A percentile compares a stretch with the other conserved stretches of the same genome.
Conservation (phyloP, 2,329 filamentous ascomycete genomes). For the Exophiala dermatitidis region DNA sequence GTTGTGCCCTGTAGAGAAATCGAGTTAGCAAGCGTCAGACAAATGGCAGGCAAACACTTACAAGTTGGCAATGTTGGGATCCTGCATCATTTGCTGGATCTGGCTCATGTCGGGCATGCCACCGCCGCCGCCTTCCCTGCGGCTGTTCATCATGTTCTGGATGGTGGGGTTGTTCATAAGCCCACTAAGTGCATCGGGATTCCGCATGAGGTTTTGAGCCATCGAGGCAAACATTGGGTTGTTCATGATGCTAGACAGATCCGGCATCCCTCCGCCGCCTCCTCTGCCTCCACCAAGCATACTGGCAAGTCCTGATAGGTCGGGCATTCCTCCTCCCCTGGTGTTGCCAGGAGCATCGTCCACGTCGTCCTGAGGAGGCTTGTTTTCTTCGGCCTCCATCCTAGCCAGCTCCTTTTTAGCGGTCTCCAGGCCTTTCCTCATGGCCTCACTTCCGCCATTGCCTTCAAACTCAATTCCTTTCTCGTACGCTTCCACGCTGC, state of each 20-base stretch:
- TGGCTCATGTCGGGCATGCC: conserved; percentile 75
- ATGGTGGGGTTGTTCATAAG: conserved; percentile 79
- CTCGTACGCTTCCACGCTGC: conserved; percentile 89
- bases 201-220: conserved; percentile 96
- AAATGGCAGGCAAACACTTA: conserved; percentile 47
- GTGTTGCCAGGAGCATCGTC: conserved; percentile 44
- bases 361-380: conserved; percentile 45
- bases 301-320: conserved; percentile 61
- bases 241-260: conserved; percentile 79
- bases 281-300: conserved; percentile 60
- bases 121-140: conserved; percentile 47
- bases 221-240: conserved; percentile 98
- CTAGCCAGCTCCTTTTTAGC: conserved; percentile 82
- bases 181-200: conserved; percentile 84
- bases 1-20: conserved; percentile 48
- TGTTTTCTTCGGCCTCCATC: conserved; percentile 52
- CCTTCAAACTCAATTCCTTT: conserved; percentile 91
- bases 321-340: conserved; percentile 57
- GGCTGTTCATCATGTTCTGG: conserved; percentile 29
- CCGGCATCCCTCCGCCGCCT: conserved; percentile 73
- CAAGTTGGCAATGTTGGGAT: conserved; percentile 89
- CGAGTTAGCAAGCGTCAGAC: conserved; percentile 1
- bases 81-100: conserved; percentile 68
- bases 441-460: conserved; percentile 87
- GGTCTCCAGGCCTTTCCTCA: conserved; percentile 96